These are phyloP conservation scores for Citeromyces hawaiiensis DNA, from an alignment of 1,139 yeast genomes.

Conservation along the genomic window DNA sequence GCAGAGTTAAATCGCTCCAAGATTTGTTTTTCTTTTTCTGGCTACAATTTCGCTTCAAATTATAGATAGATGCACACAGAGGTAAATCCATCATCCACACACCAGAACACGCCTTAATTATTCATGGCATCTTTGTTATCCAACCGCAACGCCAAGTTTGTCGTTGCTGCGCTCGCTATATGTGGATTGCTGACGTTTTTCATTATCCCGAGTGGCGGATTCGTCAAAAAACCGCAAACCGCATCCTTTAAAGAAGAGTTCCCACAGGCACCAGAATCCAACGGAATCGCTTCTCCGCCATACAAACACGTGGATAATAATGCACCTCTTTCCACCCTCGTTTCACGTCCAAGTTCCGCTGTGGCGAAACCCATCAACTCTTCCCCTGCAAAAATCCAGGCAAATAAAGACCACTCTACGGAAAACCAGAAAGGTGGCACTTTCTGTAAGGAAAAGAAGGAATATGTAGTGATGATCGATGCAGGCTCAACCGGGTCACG, in stretches of 20 bases:
- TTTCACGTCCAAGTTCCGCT: neutral
- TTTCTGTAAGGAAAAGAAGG: conserved; percentile 9
- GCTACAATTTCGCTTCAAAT: too few species aligned
- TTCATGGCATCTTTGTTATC: conserved; percentile 3
- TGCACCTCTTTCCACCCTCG: too few species aligned
- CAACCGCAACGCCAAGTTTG: conserved; percentile 5
- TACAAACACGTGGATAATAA: too few species aligned
- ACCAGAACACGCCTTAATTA: too few species aligned
- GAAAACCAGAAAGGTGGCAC: neutral
- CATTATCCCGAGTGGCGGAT: neutral
- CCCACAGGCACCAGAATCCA: too few species aligned
- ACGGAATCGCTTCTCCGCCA: too few species aligned
- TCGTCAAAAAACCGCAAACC: too few species aligned
- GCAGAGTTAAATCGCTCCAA: too few species aligned
- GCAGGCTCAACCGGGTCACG: conserved; percentile 98
- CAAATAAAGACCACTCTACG: neutral
- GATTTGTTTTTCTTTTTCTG: too few species aligned
- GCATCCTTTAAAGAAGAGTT: too few species aligned
- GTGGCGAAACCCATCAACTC: neutral
- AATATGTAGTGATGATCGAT: conserved; percentile 82
- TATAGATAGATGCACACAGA: too few species aligned
- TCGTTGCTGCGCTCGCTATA: conserved; percentile 4
- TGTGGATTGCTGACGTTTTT: conserved; percentile 4
- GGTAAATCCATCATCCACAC: too few species aligned
- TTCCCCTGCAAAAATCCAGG: neutral